phyloP scores from a whole-genome alignment of 176 grass and related monocot species.

The Aegilops longissima region DNA sequence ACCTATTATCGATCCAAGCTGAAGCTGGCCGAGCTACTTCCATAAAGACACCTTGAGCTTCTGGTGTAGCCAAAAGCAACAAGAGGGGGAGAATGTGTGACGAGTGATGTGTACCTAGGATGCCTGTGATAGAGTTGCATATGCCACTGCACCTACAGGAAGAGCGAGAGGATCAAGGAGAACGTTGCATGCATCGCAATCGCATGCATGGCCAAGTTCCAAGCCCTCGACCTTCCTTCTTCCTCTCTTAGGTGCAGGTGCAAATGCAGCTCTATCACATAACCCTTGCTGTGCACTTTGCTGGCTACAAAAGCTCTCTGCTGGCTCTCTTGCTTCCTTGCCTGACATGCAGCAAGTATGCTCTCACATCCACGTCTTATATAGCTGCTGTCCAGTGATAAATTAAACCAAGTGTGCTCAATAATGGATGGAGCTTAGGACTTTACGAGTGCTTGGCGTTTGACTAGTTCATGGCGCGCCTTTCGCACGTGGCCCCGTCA shows the following conservation, averaged over 20 bases:
- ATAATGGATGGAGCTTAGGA: background rate
- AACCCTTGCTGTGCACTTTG: background rate
- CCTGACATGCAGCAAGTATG: background rate
- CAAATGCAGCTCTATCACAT: constrained; percentile 40
- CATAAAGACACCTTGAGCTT: background rate
- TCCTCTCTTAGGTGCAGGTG: constrained; percentile 37
- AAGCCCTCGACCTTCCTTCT: no score
- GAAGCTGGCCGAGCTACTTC: background rate
- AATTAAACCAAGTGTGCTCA: background rate
- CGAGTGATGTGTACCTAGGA: background rate
- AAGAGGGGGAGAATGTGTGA: background rate
- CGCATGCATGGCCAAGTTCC: background rate
- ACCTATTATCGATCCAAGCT: background rate
- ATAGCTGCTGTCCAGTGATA: background rate
- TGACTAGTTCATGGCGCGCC: background rate
- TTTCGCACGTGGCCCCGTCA: constrained; percentile 13
- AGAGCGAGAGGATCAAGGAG: background rate
- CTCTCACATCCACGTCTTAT: background rate
- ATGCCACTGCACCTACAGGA: constrained; percentile 33
- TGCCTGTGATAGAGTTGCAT: constrained; percentile 21
- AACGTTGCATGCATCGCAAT: background rate
- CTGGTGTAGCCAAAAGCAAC: no score
- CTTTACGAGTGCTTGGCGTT: background rate
- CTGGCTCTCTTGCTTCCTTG: background rate
- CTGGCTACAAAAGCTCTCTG: no score